Evolutionary conservation across 768 basidiomycete genomes (phyloP).

Genomic region (Pisolithus albus): DNA sequence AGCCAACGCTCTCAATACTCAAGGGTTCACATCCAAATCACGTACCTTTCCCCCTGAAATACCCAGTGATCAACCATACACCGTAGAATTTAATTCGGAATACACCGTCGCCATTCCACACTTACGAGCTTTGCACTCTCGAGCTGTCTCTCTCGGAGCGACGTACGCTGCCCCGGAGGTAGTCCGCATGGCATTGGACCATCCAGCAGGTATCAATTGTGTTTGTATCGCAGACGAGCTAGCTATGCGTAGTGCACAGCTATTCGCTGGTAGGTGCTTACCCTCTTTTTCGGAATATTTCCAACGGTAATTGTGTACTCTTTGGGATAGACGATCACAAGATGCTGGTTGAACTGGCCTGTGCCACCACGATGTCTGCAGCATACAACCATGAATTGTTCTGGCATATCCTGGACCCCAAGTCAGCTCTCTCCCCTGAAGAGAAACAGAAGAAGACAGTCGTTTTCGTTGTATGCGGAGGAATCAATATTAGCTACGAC

Average conservation of each 20-base stretch:
- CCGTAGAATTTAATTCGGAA: constrained; percentile 36
- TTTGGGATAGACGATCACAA: constrained; percentile 60
- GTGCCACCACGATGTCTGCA: constrained; percentile 60
- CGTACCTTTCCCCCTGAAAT: constrained; percentile 26
- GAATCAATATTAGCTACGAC: constrained; percentile 56
- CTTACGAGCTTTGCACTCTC: constrained; percentile 51
- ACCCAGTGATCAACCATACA: constrained; percentile 27
- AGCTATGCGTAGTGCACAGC: constrained; percentile 51
- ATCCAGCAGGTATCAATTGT: constrained; percentile 49
- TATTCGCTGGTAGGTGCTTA: constrained; percentile 49
- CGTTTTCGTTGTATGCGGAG: constrained; percentile 59
- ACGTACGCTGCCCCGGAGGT: constrained; percentile 55
- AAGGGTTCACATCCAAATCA: constrained; percentile 25
- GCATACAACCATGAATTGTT: constrained; percentile 58
- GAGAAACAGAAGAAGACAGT: constrained; percentile 30
- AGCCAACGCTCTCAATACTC: constrained; percentile 53
- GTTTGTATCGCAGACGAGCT: constrained; percentile 63
- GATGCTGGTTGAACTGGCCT: constrained; percentile 67
- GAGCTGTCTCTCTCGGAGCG: constrained; percentile 67
- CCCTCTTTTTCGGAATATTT: neutral
- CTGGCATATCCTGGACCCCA: constrained; percentile 28
- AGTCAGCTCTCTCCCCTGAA: constrained; percentile 17
- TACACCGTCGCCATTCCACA: constrained; percentile 50
- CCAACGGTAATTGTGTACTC: neutral
- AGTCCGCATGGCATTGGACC: constrained; percentile 58